phyloP scores from a whole-genome alignment of 1,139 yeast genomes.

The Diutina siamensis region DNA sequence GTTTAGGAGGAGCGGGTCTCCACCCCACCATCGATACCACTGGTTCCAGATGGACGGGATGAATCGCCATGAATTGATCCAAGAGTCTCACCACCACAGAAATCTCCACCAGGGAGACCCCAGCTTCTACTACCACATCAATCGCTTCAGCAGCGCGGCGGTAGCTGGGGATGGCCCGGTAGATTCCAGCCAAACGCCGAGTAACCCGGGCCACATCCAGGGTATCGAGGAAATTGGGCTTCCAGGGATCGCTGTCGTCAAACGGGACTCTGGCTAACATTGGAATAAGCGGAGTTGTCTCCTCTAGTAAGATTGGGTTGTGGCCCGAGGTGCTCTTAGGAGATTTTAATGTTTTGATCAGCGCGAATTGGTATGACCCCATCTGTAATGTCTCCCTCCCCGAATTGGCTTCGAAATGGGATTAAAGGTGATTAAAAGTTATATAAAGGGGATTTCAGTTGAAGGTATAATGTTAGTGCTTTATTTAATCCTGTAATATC shows the following conservation, averaged over 20 bases:
- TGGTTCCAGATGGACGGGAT: conserved; percentile 5
- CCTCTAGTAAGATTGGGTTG: background rate
- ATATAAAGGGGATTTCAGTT: too few species aligned
- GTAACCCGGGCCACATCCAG: background rate
- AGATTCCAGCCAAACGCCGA: background rate
- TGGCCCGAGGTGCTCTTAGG: background rate
- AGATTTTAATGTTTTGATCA: background rate
- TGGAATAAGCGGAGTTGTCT: background rate
- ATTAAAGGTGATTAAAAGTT: too few species aligned
- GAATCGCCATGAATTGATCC: background rate
- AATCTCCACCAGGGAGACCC: background rate
- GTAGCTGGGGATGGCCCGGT: conserved; percentile 5
- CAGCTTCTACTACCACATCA: background rate
- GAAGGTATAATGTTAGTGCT: too few species aligned
- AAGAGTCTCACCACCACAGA: background rate
- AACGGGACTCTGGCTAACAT: conserved; percentile 6
- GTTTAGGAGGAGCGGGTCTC: background rate
- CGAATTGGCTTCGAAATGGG: too few species aligned
- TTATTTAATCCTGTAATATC: too few species aligned
- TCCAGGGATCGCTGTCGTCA: conserved; percentile 5
- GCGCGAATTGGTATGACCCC: background rate
- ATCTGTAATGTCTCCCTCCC: too few species aligned
- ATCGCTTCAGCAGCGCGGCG: conserved; percentile 4
- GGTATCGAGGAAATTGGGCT: conserved; percentile 5
- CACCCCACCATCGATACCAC: background rate